phyloP scores from a whole-genome alignment of 163 green algal genomes.

The Coccomyxa subellipsoidea region DNA sequence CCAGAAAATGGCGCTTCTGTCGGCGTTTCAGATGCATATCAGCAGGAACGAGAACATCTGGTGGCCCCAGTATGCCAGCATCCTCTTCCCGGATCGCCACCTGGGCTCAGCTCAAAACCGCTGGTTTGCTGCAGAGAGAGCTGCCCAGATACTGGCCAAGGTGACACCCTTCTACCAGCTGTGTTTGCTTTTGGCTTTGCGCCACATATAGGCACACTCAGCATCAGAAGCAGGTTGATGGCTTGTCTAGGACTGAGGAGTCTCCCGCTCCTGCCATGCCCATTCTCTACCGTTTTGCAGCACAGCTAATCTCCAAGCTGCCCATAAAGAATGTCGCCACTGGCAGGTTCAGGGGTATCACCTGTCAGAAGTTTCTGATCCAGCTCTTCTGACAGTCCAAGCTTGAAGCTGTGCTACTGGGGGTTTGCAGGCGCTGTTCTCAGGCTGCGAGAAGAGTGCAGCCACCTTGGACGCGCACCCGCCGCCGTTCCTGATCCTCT shows the following conservation, averaged over 20 bases:
- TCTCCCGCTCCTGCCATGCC: no score
- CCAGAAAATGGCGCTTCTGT: background rate
- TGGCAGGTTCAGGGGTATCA: no score
- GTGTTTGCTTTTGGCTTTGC: background rate
- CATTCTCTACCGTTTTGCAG: no score
- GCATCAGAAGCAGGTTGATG: no score
- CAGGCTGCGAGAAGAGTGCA: background rate
- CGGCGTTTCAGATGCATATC: background rate
- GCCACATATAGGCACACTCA: background rate
- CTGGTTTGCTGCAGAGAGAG: background rate
- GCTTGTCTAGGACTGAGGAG: no score
- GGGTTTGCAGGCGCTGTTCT: background rate
- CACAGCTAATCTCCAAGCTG: no score
- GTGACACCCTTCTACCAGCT: background rate
- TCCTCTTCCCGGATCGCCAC: background rate
- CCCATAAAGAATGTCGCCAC: no score
- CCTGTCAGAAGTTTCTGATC: no score
- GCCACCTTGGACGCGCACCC: background rate
- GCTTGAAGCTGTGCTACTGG: no score
- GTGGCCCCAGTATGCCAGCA: background rate
- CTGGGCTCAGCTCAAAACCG: background rate
- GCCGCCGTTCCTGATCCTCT: background rate
- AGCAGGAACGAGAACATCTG: background rate
- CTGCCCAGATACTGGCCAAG: background rate
- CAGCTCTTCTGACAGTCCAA: no score